Percentiles rank a stretch among this genome's conserved stretches.
Evolutionary conservation across 352 stramenopile species (phyloP).

Genomic region (Globisporangium parvum): DNA sequence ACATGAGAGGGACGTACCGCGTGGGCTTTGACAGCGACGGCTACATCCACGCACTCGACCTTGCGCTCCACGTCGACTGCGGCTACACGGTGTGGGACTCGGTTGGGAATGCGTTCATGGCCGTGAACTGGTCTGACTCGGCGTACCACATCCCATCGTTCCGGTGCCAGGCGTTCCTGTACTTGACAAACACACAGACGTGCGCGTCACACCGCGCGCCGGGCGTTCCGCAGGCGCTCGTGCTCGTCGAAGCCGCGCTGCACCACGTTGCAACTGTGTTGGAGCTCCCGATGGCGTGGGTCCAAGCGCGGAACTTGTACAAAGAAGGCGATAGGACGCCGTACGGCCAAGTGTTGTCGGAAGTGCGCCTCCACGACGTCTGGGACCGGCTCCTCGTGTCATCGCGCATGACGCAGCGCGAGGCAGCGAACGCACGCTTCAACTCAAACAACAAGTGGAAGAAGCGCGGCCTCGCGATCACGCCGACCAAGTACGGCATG

Average conservation of each 20-base stretch:
- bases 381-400: conserved; percentile 73
- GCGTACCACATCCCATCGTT: conserved; percentile 92
- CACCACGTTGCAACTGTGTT: conserved; percentile 90
- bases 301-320: conserved; percentile 93
- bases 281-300: conserved; percentile 49
- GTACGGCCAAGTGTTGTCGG: conserved; percentile 89
- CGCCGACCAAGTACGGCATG: conserved; percentile 44
- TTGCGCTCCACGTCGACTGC: conserved; percentile 93
- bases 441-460: conserved; percentile 89
- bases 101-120: conserved; percentile 88
- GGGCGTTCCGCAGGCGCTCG: conserved; percentile 90
- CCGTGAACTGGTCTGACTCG: conserved; percentile 94
- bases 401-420: conserved; percentile 62
- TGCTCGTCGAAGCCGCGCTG: conserved; percentile 91
- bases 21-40: conserved; percentile 80
- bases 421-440: conserved; percentile 74
- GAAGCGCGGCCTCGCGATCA: conserved; percentile 87
- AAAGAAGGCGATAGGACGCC: conserved; percentile 85
- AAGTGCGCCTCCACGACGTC: conserved; percentile 88
- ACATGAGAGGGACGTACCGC: conserved; percentile 92
- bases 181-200: conserved; percentile 91
- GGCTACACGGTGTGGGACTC: conserved; percentile 93
- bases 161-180: conserved; percentile 82
- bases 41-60: conserved; percentile 87
- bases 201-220: conserved; percentile 96